phyloP scores from a whole-genome alignment of 257 asterid species.

The Lithospermum erythrorhizon region DNA sequence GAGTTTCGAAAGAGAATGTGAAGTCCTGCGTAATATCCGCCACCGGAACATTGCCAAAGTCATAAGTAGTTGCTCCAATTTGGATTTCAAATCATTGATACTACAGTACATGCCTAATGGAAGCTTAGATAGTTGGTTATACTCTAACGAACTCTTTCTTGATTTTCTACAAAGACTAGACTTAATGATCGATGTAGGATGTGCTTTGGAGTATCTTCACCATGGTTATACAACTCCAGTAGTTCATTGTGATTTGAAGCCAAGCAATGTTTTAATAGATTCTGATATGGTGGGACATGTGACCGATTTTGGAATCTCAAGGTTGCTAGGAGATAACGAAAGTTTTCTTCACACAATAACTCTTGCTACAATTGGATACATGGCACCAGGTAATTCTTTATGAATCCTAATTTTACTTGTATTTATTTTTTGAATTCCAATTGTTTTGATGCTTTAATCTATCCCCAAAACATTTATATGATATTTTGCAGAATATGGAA shows the following conservation, averaged over 20 bases:
- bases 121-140: slow-evolving; percentile 3
- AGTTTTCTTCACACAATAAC: neutral
- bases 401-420: neutral
- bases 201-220: slow-evolving; percentile 9
- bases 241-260: slow-evolving; percentile 6
- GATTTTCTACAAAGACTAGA: neutral
- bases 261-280: slow-evolving; percentile 5
- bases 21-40: neutral
- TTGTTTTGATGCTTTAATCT: too few species aligned
- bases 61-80: slow-evolving; percentile 1
- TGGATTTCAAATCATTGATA: slow-evolving; percentile 2
- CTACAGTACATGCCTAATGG: slow-evolving; percentile 5
- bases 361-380: slow-evolving; percentile 6
- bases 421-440: neutral
- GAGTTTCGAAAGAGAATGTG: slow-evolving; percentile 7
- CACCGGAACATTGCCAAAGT: slow-evolving; percentile 6
- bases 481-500: neutral
- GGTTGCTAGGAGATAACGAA: slow-evolving; percentile 1
- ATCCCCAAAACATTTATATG: neutral
- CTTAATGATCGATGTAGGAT: slow-evolving; percentile 6
- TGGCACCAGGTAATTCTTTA: neutral
- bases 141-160: neutral
- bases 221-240: neutral
- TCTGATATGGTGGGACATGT: slow-evolving; percentile 6
- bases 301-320: slow-evolving; percentile 5